Conservation (phyloP, 495 filamentous ascomycete genomes). For the Podospora pseudocomata region DNA sequence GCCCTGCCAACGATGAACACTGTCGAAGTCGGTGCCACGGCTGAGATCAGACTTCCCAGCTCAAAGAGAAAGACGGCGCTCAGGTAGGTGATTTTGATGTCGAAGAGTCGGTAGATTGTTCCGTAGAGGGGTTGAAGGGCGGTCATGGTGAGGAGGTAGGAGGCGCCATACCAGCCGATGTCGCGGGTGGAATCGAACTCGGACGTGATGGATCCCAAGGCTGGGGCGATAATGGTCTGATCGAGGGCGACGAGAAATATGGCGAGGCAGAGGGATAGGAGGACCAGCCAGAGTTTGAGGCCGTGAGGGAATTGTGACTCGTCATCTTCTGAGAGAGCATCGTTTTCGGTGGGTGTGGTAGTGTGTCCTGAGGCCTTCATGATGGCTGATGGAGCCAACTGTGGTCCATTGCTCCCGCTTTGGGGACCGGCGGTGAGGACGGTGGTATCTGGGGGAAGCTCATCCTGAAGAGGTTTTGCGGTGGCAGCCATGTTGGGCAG, state of each 20-base stretch:
- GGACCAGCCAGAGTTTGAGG: background rate
- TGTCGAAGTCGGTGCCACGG: slow-evolving; percentile 40
- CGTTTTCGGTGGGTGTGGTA: background rate
- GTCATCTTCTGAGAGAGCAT: background rate
- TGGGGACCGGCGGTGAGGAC: background rate
- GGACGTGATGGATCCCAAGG: slow-evolving; percentile 41
- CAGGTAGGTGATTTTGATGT: slow-evolving; percentile 42
- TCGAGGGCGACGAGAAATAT: background rate
- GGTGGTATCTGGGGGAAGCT: background rate
- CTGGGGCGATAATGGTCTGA: slow-evolving; percentile 50
- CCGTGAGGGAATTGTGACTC: background rate
- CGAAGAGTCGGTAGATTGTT: slow-evolving; percentile 47
- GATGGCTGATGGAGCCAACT: background rate
- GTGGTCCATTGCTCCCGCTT: background rate
- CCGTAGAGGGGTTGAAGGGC: slow-evolving; percentile 47
- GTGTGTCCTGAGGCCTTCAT: background rate
- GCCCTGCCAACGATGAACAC: slow-evolving; percentile 49
- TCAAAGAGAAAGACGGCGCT: slow-evolving; percentile 39
- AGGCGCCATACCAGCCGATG: slow-evolving; percentile 47
- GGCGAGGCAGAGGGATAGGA: background rate
- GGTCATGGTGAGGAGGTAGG: slow-evolving; percentile 48
- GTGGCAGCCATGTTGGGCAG: background rate
- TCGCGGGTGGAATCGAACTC: slow-evolving; percentile 38
- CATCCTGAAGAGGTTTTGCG: background rate
- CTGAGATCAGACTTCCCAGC: slow-evolving; percentile 45